phyloP scores from a whole-genome alignment of 352 stramenopile genomes.

The Stephanocyclus meneghinianus region DNA sequence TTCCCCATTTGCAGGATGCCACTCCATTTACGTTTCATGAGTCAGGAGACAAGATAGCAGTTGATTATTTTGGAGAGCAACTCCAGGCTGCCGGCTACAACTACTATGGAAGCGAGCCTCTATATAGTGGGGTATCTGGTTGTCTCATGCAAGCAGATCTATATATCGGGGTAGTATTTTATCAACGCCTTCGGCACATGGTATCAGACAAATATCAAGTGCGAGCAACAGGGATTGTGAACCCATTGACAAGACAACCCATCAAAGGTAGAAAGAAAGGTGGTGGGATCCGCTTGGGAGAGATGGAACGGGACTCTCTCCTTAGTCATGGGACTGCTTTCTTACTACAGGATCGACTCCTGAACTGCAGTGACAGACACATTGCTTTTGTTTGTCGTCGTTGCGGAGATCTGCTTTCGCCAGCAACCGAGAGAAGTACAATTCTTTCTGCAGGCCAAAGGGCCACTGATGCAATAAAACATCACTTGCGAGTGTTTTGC shows the following conservation, averaged over 20 bases:
- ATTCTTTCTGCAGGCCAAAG: slow-evolving; percentile 79
- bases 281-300: slow-evolving; percentile 98
- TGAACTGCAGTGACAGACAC: slow-evolving; percentile 99
- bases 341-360: slow-evolving; percentile 93
- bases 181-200: slow-evolving; percentile 99
- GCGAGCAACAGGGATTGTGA: slow-evolving; percentile 96
- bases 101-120: slow-evolving; percentile 98
- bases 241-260: slow-evolving; percentile 98
- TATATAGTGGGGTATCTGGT: slow-evolving; percentile 98
- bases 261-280: slow-evolving; percentile 99
- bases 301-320: slow-evolving; percentile 99
- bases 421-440: slow-evolving; percentile 75
- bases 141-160: slow-evolving; percentile 99
- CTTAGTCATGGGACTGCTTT: slow-evolving; percentile 96
- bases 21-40: slow-evolving; percentile 99
- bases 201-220: slow-evolving; percentile 99
- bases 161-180: slow-evolving; percentile 99
- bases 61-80: slow-evolving; percentile 99
- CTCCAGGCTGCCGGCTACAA: slow-evolving; percentile 93
- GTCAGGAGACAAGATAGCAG: slow-evolving; percentile 90
- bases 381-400: slow-evolving; percentile 93
- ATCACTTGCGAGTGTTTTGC: slow-evolving; percentile 78
- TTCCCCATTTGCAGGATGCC: slow-evolving; percentile 85
- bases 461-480: slow-evolving; percentile 59
- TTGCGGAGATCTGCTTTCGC: slow-evolving; percentile 87